Conservation (phyloP, 257 asterid genomes). For the Przewalskia tangutica region DNA sequence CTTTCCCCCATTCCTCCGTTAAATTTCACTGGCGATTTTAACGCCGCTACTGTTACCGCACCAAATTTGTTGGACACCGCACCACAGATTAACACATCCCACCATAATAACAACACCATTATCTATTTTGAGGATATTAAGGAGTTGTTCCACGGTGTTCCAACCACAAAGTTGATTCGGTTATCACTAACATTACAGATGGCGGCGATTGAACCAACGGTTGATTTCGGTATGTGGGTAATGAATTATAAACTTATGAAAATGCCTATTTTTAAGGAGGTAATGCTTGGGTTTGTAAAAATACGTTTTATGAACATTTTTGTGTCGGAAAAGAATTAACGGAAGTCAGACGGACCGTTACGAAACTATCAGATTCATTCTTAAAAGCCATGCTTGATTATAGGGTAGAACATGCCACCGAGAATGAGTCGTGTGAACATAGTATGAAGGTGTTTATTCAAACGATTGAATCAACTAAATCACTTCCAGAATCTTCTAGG, state of each 20-base stretch:
- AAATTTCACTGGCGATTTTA: conserved; percentile 2
- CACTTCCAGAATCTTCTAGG: conserved; percentile 20
- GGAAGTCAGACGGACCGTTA: conserved; percentile 34
- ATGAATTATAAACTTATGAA: conserved; percentile 40
- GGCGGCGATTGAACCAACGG: conserved; percentile 36
- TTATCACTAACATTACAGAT: conserved; percentile 36
- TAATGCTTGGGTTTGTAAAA: conserved; percentile 23
- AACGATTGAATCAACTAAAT: conserved; percentile 36
- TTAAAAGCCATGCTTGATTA: conserved; percentile 75
- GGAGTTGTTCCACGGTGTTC: conserved; percentile 33
- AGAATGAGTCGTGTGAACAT: conserved; percentile 44
- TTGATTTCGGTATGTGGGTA: conserved; percentile 42
- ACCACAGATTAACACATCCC: background rate
- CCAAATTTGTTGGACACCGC: background rate
- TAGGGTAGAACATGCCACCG: conserved; percentile 63
- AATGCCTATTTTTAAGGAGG: conserved; percentile 21
- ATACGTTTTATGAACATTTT: conserved; percentile 56
- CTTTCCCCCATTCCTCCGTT: conserved; percentile 15
- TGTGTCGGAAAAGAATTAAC: conserved; percentile 56
- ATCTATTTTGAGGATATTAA: conserved; percentile 23
- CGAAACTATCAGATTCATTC: conserved; percentile 35
- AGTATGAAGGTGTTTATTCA: conserved; percentile 35
- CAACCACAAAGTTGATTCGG: conserved; percentile 37
- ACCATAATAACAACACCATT: background rate
- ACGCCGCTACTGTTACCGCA: background rate